A percentile compares a stretch with the other conserved stretches of the same genome.
Evolutionary conservation across 331 rosid genomes (phyloP).

Genomic region (Malus hybrid): DNA sequence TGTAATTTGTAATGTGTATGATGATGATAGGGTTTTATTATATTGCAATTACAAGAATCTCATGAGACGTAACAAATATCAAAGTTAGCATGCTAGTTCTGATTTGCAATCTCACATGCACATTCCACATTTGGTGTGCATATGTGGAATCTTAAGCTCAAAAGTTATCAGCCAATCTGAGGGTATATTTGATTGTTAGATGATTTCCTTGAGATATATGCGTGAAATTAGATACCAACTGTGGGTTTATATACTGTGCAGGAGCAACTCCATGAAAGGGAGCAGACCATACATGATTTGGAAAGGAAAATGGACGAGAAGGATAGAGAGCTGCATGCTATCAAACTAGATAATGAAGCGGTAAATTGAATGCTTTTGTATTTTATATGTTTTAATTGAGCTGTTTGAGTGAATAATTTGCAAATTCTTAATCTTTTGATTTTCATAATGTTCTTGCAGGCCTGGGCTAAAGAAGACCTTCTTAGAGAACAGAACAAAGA

Average conservation of each 20-base stretch:
- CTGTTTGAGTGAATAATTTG: not conserved
- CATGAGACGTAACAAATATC: not conserved
- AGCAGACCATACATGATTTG: conserved; percentile 58
- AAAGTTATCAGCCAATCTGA: not conserved
- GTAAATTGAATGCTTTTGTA: conserved; percentile 36
- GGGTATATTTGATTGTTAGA: not conserved
- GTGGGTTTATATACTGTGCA: conserved; percentile 31
- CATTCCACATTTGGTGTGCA: not conserved
- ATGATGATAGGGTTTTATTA: not conserved
- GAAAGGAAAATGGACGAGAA: conserved; percentile 84
- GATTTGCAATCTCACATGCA: not conserved
- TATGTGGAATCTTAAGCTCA: not conserved
- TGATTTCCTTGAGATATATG: not conserved
- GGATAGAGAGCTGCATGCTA: conserved; percentile 78
- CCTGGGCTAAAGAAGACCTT: conserved; percentile 95
- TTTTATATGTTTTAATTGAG: not conserved
- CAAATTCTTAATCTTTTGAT: not conserved
- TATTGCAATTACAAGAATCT: not conserved
- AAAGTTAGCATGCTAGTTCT: not conserved
- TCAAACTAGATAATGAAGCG: conserved; percentile 88
- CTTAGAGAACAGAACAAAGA: conserved; percentile 86
- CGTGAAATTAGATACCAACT: not conserved
- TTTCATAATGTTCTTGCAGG: conserved; percentile 35
- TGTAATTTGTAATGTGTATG: not conserved
- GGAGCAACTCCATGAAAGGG: conserved; percentile 80